phyloP scores from a whole-genome alignment of 257 asterid species.

The Lavandula angustifolia region DNA sequence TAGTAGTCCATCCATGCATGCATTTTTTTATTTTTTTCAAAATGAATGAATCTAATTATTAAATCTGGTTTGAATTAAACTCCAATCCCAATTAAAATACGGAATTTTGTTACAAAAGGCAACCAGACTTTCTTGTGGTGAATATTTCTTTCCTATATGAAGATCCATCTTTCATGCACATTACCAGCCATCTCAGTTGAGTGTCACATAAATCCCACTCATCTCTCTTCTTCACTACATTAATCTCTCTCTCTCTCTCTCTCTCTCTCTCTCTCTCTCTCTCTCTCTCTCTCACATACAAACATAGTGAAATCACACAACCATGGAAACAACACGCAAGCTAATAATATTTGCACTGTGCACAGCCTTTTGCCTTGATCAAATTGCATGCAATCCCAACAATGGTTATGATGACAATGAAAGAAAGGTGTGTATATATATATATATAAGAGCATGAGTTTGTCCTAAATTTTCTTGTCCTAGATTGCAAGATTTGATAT shows the following conservation, averaged over 20 bases:
- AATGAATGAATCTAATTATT: too few species aligned
- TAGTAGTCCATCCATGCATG: too few species aligned
- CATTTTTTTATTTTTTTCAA: too few species aligned
- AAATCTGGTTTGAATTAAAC: too few species aligned
- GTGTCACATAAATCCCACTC: background rate
- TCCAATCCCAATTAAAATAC: too few species aligned
- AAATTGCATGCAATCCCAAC: slow-evolving; percentile 15
- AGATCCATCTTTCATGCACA: slow-evolving; percentile 39
- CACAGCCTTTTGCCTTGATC: slow-evolving; percentile 30
- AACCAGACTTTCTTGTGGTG: slow-evolving; percentile 27
- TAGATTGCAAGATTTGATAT: too few species aligned
- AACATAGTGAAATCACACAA: background rate
- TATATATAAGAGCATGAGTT: background rate
- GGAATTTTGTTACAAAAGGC: background rate
- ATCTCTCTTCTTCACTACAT: background rate
- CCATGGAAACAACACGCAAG: slow-evolving; percentile 36
- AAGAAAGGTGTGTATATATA: slow-evolving; percentile 45
- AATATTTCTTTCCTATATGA: slow-evolving; percentile 9
- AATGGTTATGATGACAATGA: slow-evolving; percentile 31
- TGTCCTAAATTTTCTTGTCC: background rate
- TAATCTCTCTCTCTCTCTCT: background rate
- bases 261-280: background rate
- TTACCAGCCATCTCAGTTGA: background rate
- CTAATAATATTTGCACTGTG: slow-evolving; percentile 29
- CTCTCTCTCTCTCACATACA: slow-evolving; percentile 3